These are phyloP conservation scores for Crithidia sp. DNA, from an alignment of 208 protist species.

Conservation along the genomic window DNA sequence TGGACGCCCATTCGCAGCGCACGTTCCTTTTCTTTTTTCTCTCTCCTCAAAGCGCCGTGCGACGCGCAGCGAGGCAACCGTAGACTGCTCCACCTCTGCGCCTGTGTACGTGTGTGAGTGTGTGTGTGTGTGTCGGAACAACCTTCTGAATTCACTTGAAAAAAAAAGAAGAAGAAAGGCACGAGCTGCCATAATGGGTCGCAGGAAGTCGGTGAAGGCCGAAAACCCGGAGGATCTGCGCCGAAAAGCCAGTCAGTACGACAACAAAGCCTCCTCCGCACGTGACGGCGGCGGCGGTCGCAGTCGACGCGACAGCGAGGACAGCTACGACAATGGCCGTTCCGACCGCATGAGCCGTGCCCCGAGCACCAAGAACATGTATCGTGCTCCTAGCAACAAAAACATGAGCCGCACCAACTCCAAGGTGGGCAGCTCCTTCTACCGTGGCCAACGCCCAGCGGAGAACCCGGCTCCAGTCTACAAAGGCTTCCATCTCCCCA, in stretches of 20 bases:
- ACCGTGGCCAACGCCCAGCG: neutral
- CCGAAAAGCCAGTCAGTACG: neutral
- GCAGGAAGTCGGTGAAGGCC: slow-evolving; percentile 2
- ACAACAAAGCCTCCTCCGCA: neutral
- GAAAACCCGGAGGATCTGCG: neutral
- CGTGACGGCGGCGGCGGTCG: neutral
- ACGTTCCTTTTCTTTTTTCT: no score
- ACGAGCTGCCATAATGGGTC: slow-evolving; percentile 7
- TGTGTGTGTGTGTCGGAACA: no score
- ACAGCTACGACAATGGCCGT: neutral
- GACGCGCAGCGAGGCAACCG: no score
- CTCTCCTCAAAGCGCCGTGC: no score
- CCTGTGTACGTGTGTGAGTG: no score
- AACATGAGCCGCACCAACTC: slow-evolving; percentile 5
- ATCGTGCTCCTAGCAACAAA: neutral
- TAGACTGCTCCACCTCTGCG: no score
- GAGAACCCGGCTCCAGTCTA: neutral
- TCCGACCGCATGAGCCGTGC: neutral
- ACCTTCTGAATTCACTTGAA: no score
- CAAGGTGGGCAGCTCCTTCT: slow-evolving; percentile 14
- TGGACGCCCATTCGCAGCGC: no score
- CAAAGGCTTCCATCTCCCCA: slow-evolving; percentile 15
- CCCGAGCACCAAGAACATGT: slow-evolving; percentile 6
- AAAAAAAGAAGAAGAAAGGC: no score
- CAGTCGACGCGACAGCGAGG: slow-evolving; percentile 3